Evolutionary conservation across 108 stramenopile genomes (phyloP).

Genomic region (Pseudonitzschia pungens): DNA sequence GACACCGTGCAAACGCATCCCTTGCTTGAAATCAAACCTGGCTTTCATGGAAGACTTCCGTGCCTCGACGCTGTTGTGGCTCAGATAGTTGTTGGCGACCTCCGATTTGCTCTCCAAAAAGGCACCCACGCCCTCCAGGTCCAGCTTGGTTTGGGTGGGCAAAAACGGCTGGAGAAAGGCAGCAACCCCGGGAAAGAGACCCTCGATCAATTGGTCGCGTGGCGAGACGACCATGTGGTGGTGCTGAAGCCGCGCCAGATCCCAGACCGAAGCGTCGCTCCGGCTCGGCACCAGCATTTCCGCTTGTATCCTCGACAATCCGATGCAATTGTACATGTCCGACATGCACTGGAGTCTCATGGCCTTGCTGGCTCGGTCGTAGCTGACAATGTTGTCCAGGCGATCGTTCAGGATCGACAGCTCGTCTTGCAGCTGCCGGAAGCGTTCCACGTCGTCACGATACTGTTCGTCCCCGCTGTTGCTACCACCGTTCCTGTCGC

Average conservation of each 20-base stretch:
- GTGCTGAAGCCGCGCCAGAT: slow-evolving; percentile 4
- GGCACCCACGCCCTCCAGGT: slow-evolving; percentile 18
- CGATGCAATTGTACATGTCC: slow-evolving; percentile 28
- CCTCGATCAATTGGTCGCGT: not conserved
- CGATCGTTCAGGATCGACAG: not conserved
- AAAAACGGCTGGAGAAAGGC: not conserved
- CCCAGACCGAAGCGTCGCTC: not conserved
- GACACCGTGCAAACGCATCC: slow-evolving; percentile 18
- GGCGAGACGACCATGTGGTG: slow-evolving; percentile 2
- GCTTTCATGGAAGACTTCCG: slow-evolving; percentile 8
- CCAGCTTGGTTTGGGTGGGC: slow-evolving; percentile 5
- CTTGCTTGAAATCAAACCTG: slow-evolving; percentile 17
- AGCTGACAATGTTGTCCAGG: not conserved
- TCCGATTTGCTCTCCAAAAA: slow-evolving; percentile 2
- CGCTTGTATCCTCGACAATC: slow-evolving; percentile 22
- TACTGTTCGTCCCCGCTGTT: not conserved
- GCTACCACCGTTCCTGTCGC: not conserved
- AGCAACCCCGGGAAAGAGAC: not conserved
- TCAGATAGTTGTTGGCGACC: not conserved
- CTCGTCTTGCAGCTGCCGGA: slow-evolving; percentile 14
- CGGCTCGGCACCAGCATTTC: not conserved
- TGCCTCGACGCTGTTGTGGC: not conserved
- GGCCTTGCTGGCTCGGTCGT: slow-evolving; percentile 13
- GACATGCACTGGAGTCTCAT: slow-evolving; percentile 13
- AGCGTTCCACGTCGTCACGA: not conserved